A percentile compares a stretch with the other conserved stretches of the same genome.
Evolutionary conservation across 495 filamentous ascomycete genomes (phyloP).

Genomic region (Aspergillus sparsus): DNA sequence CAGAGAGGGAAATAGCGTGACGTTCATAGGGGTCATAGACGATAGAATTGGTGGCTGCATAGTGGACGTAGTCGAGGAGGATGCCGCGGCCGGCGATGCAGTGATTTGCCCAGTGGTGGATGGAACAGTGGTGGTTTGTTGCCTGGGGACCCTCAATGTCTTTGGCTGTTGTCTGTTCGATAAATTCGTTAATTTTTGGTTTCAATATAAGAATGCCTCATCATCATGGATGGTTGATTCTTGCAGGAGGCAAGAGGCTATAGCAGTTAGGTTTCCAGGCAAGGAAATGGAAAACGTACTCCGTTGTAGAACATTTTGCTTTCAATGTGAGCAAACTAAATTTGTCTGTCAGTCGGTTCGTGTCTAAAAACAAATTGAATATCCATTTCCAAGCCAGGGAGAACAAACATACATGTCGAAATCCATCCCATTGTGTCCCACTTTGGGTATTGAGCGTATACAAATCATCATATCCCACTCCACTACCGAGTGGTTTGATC

Average conservation of each 20-base stretch:
- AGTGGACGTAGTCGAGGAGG: constrained; percentile 52
- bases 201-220: neutral
- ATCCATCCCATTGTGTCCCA: constrained; percentile 75
- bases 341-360: constrained; percentile 14
- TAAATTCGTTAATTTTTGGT: neutral
- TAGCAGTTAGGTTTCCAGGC: too few relatives aligned
- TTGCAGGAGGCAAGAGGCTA: too few relatives aligned
- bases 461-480: constrained; percentile 58
- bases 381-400: neutral
- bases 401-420: constrained; percentile 55
- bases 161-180: constrained; percentile 37
- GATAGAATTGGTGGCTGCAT: constrained; percentile 42
- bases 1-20: constrained; percentile 59
- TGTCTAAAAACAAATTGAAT: neutral
- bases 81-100: constrained; percentile 54
- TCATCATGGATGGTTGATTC: constrained; percentile 3
- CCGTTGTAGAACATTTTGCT: constrained; percentile 56
- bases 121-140: constrained; percentile 52
- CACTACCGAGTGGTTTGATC: constrained; percentile 46
- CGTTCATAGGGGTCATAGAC: constrained; percentile 57
- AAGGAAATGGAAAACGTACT: constrained; percentile 19
- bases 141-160: constrained; percentile 48
- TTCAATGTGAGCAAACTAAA: constrained; percentile 44
- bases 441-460: constrained; percentile 71
- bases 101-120: constrained; percentile 45